Conservation (phyloP, 2,329 filamentous ascomycete species). For the Fusarium ramigenum region DNA sequence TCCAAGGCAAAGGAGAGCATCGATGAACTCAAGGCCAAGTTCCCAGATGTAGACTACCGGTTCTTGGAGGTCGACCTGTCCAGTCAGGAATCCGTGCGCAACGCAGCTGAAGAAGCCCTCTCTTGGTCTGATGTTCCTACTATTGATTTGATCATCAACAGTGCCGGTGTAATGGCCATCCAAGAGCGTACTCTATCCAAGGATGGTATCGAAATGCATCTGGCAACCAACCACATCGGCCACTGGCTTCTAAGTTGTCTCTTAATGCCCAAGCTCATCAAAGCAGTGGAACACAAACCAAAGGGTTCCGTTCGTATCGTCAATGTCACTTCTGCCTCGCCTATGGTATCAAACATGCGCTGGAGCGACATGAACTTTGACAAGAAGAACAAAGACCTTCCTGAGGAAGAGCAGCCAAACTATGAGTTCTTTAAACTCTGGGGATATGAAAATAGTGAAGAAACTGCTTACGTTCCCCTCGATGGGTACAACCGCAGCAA, state of each 20-base stretch:
- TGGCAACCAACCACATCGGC: conserved; percentile 5
- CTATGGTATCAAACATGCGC: neutral
- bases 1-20: neutral
- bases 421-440: conserved; percentile 1
- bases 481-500: conserved; percentile 8
- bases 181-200: neutral
- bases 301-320: neutral
- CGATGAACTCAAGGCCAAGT: neutral
- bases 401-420: neutral
- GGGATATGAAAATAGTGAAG: neutral
- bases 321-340: neutral
- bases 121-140: neutral
- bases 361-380: conserved; percentile 22
- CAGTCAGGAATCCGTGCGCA: neutral
- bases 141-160: neutral
- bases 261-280: conserved; percentile 7
- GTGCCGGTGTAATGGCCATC: neutral
- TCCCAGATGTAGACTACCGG: neutral
- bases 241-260: conserved; percentile 7
- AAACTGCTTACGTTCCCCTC: neutral
- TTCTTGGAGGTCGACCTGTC: conserved; percentile 4
- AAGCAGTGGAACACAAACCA: neutral
- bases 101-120: neutral
- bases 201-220: conserved; percentile 6
- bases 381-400: conserved; percentile 11